Base-by-base conservation (phyloP, 2,329 filamentous ascomycete genomes). In the Penicillium oxalicum region DNA sequence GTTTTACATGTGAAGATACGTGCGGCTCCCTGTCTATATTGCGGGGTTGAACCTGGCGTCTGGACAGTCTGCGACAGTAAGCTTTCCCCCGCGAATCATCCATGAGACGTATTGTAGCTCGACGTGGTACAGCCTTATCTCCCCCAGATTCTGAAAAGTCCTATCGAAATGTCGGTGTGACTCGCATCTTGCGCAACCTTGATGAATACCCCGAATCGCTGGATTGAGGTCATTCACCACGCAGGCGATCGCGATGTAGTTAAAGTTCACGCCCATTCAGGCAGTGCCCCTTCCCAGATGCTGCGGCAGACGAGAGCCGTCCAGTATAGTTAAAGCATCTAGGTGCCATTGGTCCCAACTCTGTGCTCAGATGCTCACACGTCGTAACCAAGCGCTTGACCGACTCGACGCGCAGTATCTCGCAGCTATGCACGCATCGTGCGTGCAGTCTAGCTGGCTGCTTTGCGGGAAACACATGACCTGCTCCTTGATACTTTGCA, bases 391-490 rank as follows among this genome's bases (percentile, higher is more conserved):
- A 25, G 35, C 26, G 34, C 42, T n/a, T 46, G 38, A 41, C 49
- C 47, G 34, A 47, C 44, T 45, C 36, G 46, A n/a, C 37, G 51
- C 49, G 43, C 47, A 45, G 46, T 57, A 57, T 55, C 44, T 54
- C 48, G 51, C 51, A 54, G 50, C 47, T 32, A 52, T 46, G 45
- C 41, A 45, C 44, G 40, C 47, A 43, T 47, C 42, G 43, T 40
- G 24, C 34, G 43, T 34, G 18, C 49, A 45, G 35, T 38, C 41
- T 5, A 45, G 42, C 38, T 55, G 57, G 48, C 48, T 32, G 29
- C 29, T 11, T 11, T 32, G 29, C 29, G 29, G 11, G 48, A 38
- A 46, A 48, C 55, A 57, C 54, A 52, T 58, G 57, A 59, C 52
- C 47, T 45, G 18, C 29, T 32, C 36, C 34, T 47, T 43, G 38